Evolutionary conservation across 1,284 basidiomycete species (phyloP).

Genomic region (Ceratobasidium sp.): DNA sequence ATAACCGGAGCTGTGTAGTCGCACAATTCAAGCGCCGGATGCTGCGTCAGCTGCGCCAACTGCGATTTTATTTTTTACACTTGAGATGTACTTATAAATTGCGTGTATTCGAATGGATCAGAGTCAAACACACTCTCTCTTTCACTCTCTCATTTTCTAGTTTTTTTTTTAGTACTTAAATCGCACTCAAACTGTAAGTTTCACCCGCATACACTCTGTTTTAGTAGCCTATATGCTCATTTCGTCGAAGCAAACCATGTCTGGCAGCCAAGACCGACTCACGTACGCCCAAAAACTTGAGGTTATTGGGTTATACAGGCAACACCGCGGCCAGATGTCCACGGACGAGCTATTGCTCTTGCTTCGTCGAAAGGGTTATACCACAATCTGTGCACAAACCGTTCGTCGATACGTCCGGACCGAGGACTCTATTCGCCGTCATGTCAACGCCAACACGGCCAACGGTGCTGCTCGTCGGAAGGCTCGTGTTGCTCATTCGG

Average conservation of each 20-base stretch:
- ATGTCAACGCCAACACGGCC: background rate
- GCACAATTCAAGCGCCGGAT: conserved; percentile 11
- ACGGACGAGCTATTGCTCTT: background rate
- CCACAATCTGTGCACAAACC: conserved; percentile 19
- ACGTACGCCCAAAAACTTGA: conserved; percentile 12
- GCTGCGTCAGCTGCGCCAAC: background rate
- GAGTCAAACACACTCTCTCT: background rate
- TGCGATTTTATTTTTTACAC: background rate
- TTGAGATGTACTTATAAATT: background rate
- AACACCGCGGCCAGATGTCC: background rate
- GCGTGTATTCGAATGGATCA: background rate
- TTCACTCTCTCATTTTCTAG: background rate
- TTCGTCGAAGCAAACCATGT: conserved; percentile 5
- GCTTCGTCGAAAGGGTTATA: background rate
- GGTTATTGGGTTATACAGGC: background rate
- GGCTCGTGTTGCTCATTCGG: background rate
- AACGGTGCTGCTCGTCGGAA: background rate
- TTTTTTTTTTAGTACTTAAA: conserved; percentile 1
- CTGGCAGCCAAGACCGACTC: conserved; percentile 4
- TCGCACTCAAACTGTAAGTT: background rate
- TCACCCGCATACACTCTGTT: conserved; percentile 1
- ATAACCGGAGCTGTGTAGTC: background rate
- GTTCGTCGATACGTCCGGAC: conserved; percentile 1
- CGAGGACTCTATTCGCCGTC: conserved; percentile 12
- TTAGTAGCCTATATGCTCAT: conserved; percentile 3